Percentiles rank a stretch among this genome's conserved stretches.
Conservation (phyloP, 1,139 yeast species). For the Geotrichum citri-aurantii region DNA sequence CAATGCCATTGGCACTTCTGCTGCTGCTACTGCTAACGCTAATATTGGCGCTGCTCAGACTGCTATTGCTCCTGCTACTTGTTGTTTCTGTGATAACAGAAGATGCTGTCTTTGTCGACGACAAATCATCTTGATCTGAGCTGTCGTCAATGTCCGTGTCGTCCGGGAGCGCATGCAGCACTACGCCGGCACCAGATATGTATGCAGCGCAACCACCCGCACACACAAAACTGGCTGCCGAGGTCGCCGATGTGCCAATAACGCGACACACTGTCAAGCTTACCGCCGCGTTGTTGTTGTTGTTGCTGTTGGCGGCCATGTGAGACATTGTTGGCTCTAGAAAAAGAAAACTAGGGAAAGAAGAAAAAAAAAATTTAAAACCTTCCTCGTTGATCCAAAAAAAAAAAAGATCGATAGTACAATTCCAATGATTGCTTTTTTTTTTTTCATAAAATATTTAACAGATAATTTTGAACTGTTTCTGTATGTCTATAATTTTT, state of each 20-base stretch:
- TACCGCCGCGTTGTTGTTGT: too few species aligned
- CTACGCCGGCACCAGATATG: slow-evolving; percentile 66
- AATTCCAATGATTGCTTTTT: background rate
- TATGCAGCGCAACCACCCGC: slow-evolving; percentile 47
- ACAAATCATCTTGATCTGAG: background rate
- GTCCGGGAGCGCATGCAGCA: slow-evolving; percentile 26
- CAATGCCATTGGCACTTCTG: background rate
- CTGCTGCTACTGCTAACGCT: background rate
- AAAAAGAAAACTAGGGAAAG: background rate
- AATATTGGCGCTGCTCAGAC: background rate
- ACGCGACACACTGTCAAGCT: slow-evolving; percentile 22
- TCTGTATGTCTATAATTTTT: too few species aligned
- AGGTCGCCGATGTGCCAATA: slow-evolving; percentile 42
- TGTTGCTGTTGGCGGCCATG: background rate
- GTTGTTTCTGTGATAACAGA: background rate
- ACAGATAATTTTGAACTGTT: too few species aligned
- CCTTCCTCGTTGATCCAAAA: too few species aligned
- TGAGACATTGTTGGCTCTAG: background rate
- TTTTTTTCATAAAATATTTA: too few species aligned
- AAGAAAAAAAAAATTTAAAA: background rate
- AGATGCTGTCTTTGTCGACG: background rate
- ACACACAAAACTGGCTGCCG: slow-evolving; percentile 39
- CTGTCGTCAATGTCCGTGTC: background rate
- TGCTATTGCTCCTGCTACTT: background rate
- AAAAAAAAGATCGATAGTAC: background rate